Conservation (phyloP, 2,329 filamentous ascomycete genomes). For the Ramularia collo-cygni region DNA sequence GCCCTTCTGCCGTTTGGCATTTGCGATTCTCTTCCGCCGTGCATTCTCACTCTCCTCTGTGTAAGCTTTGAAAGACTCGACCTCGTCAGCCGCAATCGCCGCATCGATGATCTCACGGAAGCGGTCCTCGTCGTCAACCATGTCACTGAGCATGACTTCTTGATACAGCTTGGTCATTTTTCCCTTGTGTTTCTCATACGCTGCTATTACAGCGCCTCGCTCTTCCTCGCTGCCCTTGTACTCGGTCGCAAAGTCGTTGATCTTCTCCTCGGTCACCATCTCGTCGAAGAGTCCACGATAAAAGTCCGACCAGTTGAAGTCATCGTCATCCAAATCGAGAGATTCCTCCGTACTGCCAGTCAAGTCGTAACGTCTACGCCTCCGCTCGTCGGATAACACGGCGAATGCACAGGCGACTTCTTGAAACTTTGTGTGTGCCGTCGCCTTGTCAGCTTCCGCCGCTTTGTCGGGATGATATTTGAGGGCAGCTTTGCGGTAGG, state of each 20-base stretch:
- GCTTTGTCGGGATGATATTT: slow-evolving; percentile 65
- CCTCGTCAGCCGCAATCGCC: slow-evolving; percentile 65
- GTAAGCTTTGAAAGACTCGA: slow-evolving; percentile 62
- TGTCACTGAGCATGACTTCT: slow-evolving; percentile 77
- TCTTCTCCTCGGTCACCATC: slow-evolving; percentile 64
- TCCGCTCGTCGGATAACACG: slow-evolving; percentile 73
- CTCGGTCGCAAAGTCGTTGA: slow-evolving; percentile 65
- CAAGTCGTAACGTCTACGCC: slow-evolving; percentile 79
- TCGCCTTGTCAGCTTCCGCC: slow-evolving; percentile 54
- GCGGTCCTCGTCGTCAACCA: slow-evolving; percentile 75
- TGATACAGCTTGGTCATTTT: slow-evolving; percentile 73
- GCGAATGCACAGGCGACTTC: slow-evolving; percentile 89
- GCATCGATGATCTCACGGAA: slow-evolving; percentile 75
- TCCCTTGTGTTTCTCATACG: slow-evolving; percentile 67
- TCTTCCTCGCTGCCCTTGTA: slow-evolving; percentile 90
- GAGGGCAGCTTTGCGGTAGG: slow-evolving; percentile 85
- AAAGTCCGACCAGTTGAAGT: slow-evolving; percentile 84
- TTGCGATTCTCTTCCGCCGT: slow-evolving; percentile 42
- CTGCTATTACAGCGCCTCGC: slow-evolving; percentile 64
- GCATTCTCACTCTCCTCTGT: slow-evolving; percentile 56
- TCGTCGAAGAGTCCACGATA: slow-evolving; percentile 79
- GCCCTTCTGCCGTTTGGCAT: slow-evolving; percentile 56
- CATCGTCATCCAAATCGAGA: slow-evolving; percentile 55
- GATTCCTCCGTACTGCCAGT: slow-evolving; percentile 86
- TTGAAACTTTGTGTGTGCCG: slow-evolving; percentile 78